These are phyloP conservation scores for Candida nemodendra DNA, from an alignment of 805 yeast genomes.

Conservation along the genomic window DNA sequence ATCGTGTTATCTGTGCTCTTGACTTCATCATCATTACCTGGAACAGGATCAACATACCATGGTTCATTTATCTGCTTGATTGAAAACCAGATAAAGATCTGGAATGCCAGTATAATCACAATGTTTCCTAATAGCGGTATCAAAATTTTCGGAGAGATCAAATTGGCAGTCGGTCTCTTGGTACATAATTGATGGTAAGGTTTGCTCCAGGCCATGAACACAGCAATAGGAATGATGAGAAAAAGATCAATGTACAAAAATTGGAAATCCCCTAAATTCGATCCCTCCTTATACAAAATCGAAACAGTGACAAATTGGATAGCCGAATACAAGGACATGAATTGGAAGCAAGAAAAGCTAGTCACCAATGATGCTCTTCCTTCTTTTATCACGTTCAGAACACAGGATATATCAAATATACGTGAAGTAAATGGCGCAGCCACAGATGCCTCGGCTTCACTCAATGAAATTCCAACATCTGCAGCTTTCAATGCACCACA, in stretches of 20 bases:
- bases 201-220: conserved; percentile 96
- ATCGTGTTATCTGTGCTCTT: conserved; percentile 88
- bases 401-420: conserved; percentile 88
- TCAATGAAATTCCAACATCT: conserved; percentile 91
- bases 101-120: conserved; percentile 59
- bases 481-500: conserved; percentile 99
- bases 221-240: conserved; percentile 89
- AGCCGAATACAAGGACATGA: conserved; percentile 95
- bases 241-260: conserved; percentile 90
- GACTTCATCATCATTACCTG: conserved; percentile 80
- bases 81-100: conserved; percentile 61
- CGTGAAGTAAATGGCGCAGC: conserved; percentile 98
- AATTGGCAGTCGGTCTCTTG: conserved; percentile 90
- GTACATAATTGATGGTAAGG: conserved; percentile 59
- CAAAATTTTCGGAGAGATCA: conserved; percentile 84
- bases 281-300: conserved; percentile 80
- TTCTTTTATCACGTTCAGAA: conserved; percentile 84
- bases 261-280: conserved; percentile 95
- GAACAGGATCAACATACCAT: conserved; percentile 82
- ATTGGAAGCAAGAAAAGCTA: conserved; percentile 94
- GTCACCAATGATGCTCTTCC: conserved; percentile 96
- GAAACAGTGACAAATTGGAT: conserved; percentile 91
- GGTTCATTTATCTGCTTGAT: conserved; percentile 45
- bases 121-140: conserved; percentile 83
- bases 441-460: conserved; percentile 97